Percentiles rank a stretch among this genome's conserved stretches.
These are phyloP conservation scores for Annulohypoxylon maeteangense DNA, from an alignment of 495 filamentous ascomycete species.

Conservation along the genomic window DNA sequence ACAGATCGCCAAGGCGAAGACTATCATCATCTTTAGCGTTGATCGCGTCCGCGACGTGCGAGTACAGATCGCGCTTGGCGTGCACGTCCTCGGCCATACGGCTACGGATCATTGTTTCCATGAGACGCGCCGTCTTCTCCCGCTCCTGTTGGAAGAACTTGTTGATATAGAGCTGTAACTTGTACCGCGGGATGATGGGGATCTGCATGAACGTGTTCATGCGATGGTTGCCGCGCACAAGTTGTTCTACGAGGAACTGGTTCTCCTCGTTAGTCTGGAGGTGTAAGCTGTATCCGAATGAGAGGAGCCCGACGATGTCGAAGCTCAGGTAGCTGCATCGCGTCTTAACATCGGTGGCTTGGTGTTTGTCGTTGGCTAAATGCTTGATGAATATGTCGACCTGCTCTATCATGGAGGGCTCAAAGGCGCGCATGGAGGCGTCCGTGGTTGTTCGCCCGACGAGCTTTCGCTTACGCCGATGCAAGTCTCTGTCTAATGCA, in stretches of 20 bases:
- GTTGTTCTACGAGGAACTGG: constrained; percentile 21
- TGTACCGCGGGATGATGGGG: constrained; percentile 9
- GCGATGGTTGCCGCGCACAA: constrained; percentile 3
- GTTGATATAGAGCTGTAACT: constrained; percentile 13
- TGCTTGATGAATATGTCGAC: constrained; percentile 31
- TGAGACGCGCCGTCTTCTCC: constrained; percentile 18
- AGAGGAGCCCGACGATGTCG: constrained; percentile 30
- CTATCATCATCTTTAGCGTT: constrained; percentile 30
- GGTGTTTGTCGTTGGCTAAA: not conserved
- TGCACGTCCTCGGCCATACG: constrained; percentile 24
- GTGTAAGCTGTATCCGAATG: constrained; percentile 29
- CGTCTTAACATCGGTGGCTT: constrained; percentile 37
- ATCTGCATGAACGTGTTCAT: constrained; percentile 23
- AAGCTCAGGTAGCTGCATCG: constrained; percentile 24
- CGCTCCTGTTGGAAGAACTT: constrained; percentile 16
- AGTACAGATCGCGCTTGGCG: constrained; percentile 35
- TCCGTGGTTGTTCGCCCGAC: constrained; percentile 27
- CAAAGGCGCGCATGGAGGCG: constrained; percentile 32
- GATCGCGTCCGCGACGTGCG: constrained; percentile 57
- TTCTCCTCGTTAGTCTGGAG: constrained; percentile 27
- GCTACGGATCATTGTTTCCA: constrained; percentile 31
- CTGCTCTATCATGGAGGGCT: constrained; percentile 30
- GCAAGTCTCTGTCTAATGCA: constrained; percentile 24
- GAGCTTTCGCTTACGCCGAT: constrained; percentile 31
- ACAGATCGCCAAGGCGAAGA: constrained; percentile 19